Evolutionary conservation across 257 asterid genomes (phyloP).

Genomic region (Eustoma russellianum): DNA sequence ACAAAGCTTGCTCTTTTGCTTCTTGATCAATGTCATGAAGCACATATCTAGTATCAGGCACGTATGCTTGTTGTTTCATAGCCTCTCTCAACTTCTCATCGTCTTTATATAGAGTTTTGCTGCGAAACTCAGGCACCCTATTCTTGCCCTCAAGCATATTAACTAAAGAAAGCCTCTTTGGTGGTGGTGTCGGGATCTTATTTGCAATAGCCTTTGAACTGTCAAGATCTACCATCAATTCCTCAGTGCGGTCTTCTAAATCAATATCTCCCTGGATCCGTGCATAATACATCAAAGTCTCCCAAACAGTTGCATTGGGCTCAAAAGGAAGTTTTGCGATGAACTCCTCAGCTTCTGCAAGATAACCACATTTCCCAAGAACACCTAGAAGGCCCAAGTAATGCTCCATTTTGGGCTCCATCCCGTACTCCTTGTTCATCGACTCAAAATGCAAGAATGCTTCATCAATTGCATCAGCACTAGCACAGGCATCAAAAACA

Average conservation of each 20-base stretch:
- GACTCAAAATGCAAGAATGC: slow-evolving; percentile 79
- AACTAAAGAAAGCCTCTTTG: slow-evolving; percentile 48
- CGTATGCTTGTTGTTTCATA: slow-evolving; percentile 78
- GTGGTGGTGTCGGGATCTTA: slow-evolving; percentile 79
- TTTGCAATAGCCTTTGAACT: slow-evolving; percentile 53
- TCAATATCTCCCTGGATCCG: slow-evolving; percentile 94
- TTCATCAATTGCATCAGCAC: slow-evolving; percentile 90
- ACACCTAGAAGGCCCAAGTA: slow-evolving; percentile 77
- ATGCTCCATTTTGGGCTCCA: slow-evolving; percentile 62
- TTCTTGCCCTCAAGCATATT: slow-evolving; percentile 88
- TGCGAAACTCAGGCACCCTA: slow-evolving; percentile 64
- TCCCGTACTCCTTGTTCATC: slow-evolving; percentile 59
- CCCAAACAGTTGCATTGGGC: slow-evolving; percentile 72
- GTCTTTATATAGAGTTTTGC: slow-evolving; percentile 70
- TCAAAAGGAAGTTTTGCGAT: slow-evolving; percentile 72
- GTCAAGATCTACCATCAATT: slow-evolving; percentile 55
- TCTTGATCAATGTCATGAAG: slow-evolving; percentile 98
- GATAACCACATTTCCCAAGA: slow-evolving; percentile 74
- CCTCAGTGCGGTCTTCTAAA: slow-evolving; percentile 85
- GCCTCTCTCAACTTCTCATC: slow-evolving; percentile 87
- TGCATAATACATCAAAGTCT: slow-evolving; percentile 79
- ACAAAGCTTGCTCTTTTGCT: slow-evolving; percentile 93
- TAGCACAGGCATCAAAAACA: slow-evolving; percentile 84
- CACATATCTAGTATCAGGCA: slow-evolving; percentile 89
- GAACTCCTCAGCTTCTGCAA: slow-evolving; percentile 70